Conservation (phyloP, 2,329 filamentous ascomycete genomes). For the Aspergillus jensenii region DNA sequence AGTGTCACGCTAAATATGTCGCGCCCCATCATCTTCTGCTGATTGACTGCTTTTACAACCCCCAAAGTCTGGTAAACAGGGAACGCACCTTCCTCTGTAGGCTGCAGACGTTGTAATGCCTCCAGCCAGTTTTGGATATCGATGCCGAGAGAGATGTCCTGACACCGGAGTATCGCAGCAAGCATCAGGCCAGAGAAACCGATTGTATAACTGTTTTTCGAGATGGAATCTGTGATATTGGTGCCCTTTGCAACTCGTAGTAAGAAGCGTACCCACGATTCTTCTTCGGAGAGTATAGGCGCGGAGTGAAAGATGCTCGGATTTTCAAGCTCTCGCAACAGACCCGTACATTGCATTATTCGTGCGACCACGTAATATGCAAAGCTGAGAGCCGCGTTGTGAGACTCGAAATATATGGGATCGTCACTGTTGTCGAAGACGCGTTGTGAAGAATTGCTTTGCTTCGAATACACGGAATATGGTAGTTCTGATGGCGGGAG, state of each 20-base stretch:
- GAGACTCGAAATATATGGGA: conserved; percentile 16
- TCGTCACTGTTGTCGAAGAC: not conserved
- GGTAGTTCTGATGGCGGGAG: conserved; percentile 20
- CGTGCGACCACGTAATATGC: conserved; percentile 24
- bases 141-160: conserved; percentile 7
- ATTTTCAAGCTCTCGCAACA: conserved; percentile 6
- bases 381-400: conserved; percentile 25
- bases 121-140: conserved; percentile 23
- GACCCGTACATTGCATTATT: conserved; percentile 23
- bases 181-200: conserved; percentile 26
- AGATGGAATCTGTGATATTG: conserved; percentile 14
- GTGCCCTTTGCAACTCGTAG: conserved; percentile 17
- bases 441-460: too few species aligned
- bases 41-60: conserved; percentile 22
- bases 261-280: conserved; percentile 14
- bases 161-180: conserved; percentile 22
- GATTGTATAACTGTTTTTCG: conserved; percentile 25
- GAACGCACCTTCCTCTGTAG: conserved; percentile 26
- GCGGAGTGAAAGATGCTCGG: not conserved
- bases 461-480: not conserved
- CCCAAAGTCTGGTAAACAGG: conserved; percentile 23
- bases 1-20: conserved; percentile 21
- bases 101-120: conserved; percentile 14
- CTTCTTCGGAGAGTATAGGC: conserved; percentile 2
- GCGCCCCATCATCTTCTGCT: conserved; percentile 13